Evolutionary conservation across 2,329 filamentous ascomycete genomes (phyloP).

Genomic region (Sphaerulina populicola): DNA sequence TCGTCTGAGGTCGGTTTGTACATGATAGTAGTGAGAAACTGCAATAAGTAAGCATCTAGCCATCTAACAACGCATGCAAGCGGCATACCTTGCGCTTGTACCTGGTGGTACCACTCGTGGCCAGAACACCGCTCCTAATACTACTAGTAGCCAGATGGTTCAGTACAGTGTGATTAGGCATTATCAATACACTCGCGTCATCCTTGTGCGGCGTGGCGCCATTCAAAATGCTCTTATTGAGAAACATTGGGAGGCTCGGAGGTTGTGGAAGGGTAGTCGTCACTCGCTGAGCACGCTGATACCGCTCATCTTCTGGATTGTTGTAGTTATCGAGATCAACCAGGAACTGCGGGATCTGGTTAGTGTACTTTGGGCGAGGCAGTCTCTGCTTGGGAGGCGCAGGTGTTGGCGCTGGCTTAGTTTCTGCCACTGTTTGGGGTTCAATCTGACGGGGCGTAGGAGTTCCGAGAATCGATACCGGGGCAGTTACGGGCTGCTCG

Average conservation of each 20-base stretch:
- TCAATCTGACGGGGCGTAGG: slow-evolving; percentile 9
- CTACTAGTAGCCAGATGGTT: slow-evolving; percentile 96
- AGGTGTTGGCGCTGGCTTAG: slow-evolving; percentile 13
- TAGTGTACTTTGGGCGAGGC: slow-evolving; percentile 56
- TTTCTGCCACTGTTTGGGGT: slow-evolving; percentile 8
- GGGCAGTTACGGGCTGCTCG: slow-evolving; percentile 11
- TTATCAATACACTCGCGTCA: slow-evolving; percentile 91
- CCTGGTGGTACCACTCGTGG: slow-evolving; percentile 91
- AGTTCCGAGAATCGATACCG: slow-evolving; percentile 8
- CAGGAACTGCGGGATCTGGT: slow-evolving; percentile 73
- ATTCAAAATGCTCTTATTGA: slow-evolving; percentile 91
- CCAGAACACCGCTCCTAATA: slow-evolving; percentile 92
- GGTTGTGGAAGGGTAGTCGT: slow-evolving; percentile 74
- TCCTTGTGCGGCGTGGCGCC: slow-evolving; percentile 88
- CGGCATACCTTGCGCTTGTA: slow-evolving; percentile 78
- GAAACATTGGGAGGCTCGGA: slow-evolving; percentile 77
- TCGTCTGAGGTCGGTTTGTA: slow-evolving; percentile 71
- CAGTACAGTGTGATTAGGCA: slow-evolving; percentile 93
- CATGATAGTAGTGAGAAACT: slow-evolving; percentile 97
- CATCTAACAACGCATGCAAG: not conserved
- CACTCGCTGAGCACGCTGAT: slow-evolving; percentile 64
- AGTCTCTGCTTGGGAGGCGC: slow-evolving; percentile 23
- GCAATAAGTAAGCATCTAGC: not conserved
- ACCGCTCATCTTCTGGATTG: slow-evolving; percentile 59
- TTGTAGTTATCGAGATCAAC: slow-evolving; percentile 63